Percentiles rank a stretch among this genome's conserved stretches.
Evolutionary conservation across 106 monocot genomes (phyloP).

Genomic region (Cymbidium sinense): DNA sequence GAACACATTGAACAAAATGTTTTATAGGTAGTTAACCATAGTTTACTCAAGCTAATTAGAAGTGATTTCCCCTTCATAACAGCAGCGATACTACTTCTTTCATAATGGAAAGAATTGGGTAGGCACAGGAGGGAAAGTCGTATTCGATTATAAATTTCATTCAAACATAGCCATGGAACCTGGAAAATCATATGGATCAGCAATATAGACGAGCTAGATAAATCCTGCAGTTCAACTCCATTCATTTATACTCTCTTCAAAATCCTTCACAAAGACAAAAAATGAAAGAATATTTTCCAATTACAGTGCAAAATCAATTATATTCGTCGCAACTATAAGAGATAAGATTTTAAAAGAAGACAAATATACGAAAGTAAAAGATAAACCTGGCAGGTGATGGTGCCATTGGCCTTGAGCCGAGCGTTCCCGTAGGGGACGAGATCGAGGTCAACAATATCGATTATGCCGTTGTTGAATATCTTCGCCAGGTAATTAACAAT

Average conservation of each 20-base stretch:
- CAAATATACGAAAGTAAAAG: background rate
- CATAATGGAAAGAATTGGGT: background rate
- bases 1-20: background rate
- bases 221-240: too few relatives aligned
- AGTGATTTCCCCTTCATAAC: background rate
- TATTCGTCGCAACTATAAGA: background rate
- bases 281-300: background rate
- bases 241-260: too few relatives aligned
- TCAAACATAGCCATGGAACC: background rate
- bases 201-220: too few relatives aligned
- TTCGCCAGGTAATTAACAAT: slow-evolving; percentile 68
- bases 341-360: background rate
- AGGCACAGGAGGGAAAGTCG: background rate
- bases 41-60: background rate
- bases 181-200: background rate
- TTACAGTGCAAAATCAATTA: background rate
- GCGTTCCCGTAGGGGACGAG: slow-evolving; percentile 96
- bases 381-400: slow-evolving; percentile 88
- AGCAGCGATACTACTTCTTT: background rate
- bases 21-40: background rate
- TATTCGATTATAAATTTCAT: background rate
- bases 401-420: slow-evolving; percentile 35
- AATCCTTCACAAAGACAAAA: background rate
- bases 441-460: slow-evolving; percentile 65
- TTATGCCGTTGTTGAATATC: slow-evolving; percentile 62